Evolutionary conservation across 2,329 filamentous ascomycete species (phyloP).

Genomic region (Dothistroma septosporum): DNA sequence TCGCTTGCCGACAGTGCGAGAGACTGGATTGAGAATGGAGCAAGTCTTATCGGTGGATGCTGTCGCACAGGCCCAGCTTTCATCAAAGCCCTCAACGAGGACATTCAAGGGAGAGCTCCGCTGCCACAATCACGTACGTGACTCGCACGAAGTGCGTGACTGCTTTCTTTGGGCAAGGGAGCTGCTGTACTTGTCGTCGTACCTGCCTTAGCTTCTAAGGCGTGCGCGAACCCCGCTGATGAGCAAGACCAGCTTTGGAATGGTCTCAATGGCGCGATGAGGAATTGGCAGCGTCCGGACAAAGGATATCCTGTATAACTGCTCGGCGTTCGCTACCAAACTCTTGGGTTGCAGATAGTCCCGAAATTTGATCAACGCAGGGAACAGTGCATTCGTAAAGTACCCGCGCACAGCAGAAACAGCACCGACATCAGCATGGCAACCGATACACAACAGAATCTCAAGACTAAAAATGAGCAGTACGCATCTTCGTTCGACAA

Average conservation of each 20-base stretch:
- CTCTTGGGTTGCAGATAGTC: background rate
- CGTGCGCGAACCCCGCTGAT: background rate
- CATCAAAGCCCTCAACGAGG: slow-evolving; percentile 9
- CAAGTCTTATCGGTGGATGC: slow-evolving; percentile 45
- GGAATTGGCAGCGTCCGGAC: background rate
- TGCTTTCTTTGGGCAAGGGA: background rate
- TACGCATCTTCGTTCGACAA: slow-evolving; percentile 61
- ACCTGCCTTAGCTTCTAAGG: background rate
- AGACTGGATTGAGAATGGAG: slow-evolving; percentile 37
- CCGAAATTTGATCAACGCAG: background rate
- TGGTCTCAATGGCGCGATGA: background rate
- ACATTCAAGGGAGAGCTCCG: background rate
- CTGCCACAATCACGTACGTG: background rate
- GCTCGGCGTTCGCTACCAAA: background rate
- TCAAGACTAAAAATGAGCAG: slow-evolving; percentile 54
- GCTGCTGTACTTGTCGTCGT: background rate
- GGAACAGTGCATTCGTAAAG: background rate
- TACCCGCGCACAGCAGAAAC: background rate
- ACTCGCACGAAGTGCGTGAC: background rate
- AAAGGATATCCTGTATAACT: background rate
- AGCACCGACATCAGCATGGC: slow-evolving; percentile 33
- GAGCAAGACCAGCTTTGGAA: background rate
- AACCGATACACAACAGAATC: slow-evolving; percentile 50
- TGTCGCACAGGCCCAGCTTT: slow-evolving; percentile 42
- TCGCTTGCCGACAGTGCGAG: slow-evolving; percentile 11